Percentiles rank a stretch among this genome's conserved stretches.
phyloP scores from a whole-genome alignment of 2,329 filamentous ascomycete species.

The Colletotrichum costaricense region DNA sequence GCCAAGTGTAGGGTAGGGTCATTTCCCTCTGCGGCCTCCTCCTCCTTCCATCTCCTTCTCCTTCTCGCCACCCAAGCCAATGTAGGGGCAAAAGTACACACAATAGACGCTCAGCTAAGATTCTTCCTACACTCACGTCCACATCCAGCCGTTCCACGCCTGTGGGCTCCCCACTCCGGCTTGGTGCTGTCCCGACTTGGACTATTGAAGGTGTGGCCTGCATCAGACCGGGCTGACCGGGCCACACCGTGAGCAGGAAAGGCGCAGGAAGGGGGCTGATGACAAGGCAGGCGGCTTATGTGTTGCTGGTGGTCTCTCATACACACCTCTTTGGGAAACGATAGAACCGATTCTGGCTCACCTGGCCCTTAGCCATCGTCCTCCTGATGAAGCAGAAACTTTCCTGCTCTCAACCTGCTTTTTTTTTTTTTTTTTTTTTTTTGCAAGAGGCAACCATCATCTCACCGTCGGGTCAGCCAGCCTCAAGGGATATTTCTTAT shows the following conservation, averaged over 20 bases:
- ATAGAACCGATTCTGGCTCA: neutral
- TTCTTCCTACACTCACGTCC: neutral
- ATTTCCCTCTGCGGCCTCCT: neutral
- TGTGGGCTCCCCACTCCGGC: neutral
- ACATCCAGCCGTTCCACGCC: neutral
- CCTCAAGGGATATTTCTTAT: neutral
- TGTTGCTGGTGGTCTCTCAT: neutral
- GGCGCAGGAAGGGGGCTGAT: conserved; percentile 14
- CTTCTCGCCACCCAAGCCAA: conserved; percentile 7
- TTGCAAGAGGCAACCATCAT: neutral
- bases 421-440: neutral
- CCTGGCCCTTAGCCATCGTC: neutral
- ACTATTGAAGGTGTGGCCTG: conserved; percentile 2
- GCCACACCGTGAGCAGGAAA: conserved; percentile 5
- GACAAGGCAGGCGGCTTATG: neutral
- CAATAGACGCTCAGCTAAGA: conserved; percentile 4
- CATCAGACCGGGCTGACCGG: conserved; percentile 24
- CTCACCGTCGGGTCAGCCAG: neutral
- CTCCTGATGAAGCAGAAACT: neutral
- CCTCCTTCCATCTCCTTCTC: neutral
- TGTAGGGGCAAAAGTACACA: neutral
- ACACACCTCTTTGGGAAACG: neutral
- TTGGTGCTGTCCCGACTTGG: neutral
- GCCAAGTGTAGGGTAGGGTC: neutral
- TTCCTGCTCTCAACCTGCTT: neutral